Conservation (phyloP, 805 yeast genomes). For the Ogataea populi-albae region DNA sequence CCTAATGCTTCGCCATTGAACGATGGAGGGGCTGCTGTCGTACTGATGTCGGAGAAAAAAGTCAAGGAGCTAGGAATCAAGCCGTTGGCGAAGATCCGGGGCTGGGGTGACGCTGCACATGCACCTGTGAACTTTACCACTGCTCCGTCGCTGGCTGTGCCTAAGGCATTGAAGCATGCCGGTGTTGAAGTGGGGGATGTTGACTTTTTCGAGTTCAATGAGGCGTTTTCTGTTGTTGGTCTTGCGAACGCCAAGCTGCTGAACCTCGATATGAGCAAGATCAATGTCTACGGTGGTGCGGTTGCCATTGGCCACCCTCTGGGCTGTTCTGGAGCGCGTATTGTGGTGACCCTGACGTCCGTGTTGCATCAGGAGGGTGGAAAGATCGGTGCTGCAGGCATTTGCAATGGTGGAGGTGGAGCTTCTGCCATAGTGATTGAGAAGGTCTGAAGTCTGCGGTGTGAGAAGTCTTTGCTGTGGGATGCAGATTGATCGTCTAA, state of each 20-base stretch:
- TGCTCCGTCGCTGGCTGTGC: constrained; percentile 92
- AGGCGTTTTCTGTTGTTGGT: constrained; percentile 97
- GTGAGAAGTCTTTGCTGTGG: too few species aligned
- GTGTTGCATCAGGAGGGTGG: constrained; percentile 83
- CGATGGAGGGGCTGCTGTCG: constrained; percentile 97
- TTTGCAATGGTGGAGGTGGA: constrained; percentile 99
- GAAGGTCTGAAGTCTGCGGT: too few species aligned
- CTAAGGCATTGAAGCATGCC: constrained; percentile 93
- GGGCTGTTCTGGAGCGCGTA: constrained; percentile 95
- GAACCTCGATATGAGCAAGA: constrained; percentile 58
- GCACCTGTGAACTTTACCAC: constrained; percentile 93
- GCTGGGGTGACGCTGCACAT: constrained; percentile 99
- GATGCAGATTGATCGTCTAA: too few species aligned
- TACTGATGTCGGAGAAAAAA: constrained; percentile 81
- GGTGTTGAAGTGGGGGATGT: constrained; percentile 60
- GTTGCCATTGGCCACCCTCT: constrained; percentile 94
- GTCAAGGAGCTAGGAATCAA: constrained; percentile 79
- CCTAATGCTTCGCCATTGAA: constrained; percentile 95
- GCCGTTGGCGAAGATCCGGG: constrained; percentile 84
- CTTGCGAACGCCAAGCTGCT: constrained; percentile 78
- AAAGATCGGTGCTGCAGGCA: constrained; percentile 89
- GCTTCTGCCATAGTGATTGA: constrained; percentile 91
- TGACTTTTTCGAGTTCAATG: constrained; percentile 93
- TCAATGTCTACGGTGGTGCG: constrained; percentile 93
- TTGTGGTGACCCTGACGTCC: constrained; percentile 79